phyloP scores from a whole-genome alignment of 2,329 filamentous ascomycete species.

The Thermoascus crustaceus region DNA sequence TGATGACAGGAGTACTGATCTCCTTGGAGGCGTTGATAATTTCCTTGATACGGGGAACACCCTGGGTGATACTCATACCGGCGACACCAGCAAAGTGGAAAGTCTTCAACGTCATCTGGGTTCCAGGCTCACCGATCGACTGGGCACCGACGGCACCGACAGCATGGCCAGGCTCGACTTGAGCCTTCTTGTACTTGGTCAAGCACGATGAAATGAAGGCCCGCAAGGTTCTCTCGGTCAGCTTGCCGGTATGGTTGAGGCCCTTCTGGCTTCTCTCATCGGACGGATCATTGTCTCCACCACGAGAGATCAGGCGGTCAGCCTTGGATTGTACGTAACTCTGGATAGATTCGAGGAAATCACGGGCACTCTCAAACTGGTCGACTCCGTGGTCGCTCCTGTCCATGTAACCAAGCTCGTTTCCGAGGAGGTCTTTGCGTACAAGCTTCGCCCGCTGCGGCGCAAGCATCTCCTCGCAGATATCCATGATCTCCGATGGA shows the following conservation, averaged over 20 bases:
- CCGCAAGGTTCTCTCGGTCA: conserved; percentile 65
- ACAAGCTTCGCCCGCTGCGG: conserved; percentile 58
- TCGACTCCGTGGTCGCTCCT: conserved; percentile 60
- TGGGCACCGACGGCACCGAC: conserved; percentile 95
- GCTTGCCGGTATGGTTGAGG: conserved; percentile 68
- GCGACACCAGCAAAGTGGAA: conserved; percentile 99
- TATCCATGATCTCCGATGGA: conserved; percentile 62
- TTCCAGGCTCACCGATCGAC: conserved; percentile 95
- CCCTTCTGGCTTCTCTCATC: conserved; percentile 25
- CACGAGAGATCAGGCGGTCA: conserved; percentile 45
- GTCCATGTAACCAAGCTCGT: conserved; percentile 62
- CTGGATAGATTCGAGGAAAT: conserved; percentile 72
- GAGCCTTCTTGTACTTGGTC: conserved; percentile 81
- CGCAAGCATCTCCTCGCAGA: conserved; percentile 61
- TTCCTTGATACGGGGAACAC: conserved; percentile 99
- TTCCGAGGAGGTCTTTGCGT: conserved; percentile 53
- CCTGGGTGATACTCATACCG: conserved; percentile 98
- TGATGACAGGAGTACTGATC: conserved; percentile 92
- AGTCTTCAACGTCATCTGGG: conserved; percentile 98
- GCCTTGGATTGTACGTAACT: conserved; percentile 60
- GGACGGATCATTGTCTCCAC: conserved; percentile 22
- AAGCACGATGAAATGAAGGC: conserved; percentile 76
- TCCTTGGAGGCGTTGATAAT: conserved; percentile 96
- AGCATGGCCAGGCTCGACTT: conserved; percentile 88
- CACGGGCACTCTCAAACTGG: conserved; percentile 71